phyloP scores from a whole-genome alignment of 179 eudicot species.

The Actinidia polygama region DNA sequence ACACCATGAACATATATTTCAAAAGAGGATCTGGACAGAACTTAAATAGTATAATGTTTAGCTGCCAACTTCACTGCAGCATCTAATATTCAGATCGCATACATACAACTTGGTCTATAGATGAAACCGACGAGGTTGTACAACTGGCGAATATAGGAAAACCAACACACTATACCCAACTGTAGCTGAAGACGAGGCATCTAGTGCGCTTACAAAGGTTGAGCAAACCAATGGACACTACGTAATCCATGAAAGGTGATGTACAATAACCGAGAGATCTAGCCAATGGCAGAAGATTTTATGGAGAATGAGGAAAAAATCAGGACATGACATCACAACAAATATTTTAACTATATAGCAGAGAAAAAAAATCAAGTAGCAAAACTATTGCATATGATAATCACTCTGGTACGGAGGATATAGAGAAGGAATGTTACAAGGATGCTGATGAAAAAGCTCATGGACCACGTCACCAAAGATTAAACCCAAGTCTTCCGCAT shows the following conservation, averaged over 20 bases:
- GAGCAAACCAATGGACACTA: not conserved
- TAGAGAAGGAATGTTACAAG: conserved; percentile 66
- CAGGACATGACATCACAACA: not conserved
- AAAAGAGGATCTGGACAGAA: not conserved
- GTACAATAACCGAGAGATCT: not conserved
- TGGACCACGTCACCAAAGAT: conserved; percentile 93
- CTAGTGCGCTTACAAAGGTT: not conserved
- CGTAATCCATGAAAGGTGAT: not conserved
- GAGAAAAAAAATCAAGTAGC: too few species aligned
- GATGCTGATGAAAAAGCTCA: conserved; percentile 81
- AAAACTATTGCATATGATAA: conserved; percentile 64
- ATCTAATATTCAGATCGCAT: not conserved
- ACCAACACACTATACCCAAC: not conserved
- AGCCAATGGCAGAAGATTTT: not conserved
- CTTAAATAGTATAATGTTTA: not conserved
- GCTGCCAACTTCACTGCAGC: not conserved
- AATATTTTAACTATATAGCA: not conserved
- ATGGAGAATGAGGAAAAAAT: not conserved
- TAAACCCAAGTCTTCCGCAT: too few species aligned
- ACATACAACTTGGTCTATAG: not conserved
- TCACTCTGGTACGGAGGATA: conserved; percentile 81
- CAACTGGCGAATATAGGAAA: not conserved
- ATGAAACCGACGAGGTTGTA: not conserved
- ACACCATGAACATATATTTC: not conserved
- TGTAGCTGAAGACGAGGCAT: not conserved